Evolutionary conservation across 2,329 filamentous ascomycete genomes (phyloP), one percentile per base, ranked within the genome.

Genomic region (Grosmannia huntii): DNA sequence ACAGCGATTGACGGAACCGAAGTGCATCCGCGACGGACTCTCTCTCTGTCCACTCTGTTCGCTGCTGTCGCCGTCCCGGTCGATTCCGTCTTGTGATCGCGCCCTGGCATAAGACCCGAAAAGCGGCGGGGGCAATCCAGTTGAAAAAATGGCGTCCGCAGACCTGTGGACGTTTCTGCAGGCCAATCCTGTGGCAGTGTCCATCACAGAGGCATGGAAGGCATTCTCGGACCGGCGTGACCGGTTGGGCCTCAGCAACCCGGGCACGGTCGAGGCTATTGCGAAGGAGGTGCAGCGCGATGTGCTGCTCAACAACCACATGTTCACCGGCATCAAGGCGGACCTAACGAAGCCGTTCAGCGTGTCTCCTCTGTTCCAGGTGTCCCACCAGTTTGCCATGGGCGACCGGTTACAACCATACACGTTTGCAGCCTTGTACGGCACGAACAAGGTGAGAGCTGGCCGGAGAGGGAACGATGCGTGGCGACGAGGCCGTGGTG

Each of bases 321-420:
- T 94, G 84, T 97, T 99, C 79, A 88, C 89, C 51, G 94, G 94
- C 68, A 82, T 99, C 72, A 89, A 92, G 70, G 95, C 92, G 72
- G 94, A 99, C 74, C 79, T 97, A 71, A 96, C 90, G 71, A 97
- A 96, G 80, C 85, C 90, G 70, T 95, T 97, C 76, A 94, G 90
- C 80, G 83, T 95, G 72, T 83, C 85, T 59, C 94, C 94, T 60
- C 78, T 97, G 65, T 99, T 99, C 80, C 92, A 97, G 75, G 88
- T 96, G 66, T 96, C 92, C 64, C 94, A 99, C 76, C 89, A 94
- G 66, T 94, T 99, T 72, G 87, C 92, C 58, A 89, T 96, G 83
- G 92, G 94, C 66, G 90, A 96, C 74, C 85, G 87, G 65, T 79
- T 95, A 72, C 91, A 91, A 71, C 94, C 94, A 44, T 99, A 99